Percentiles rank a stretch among this genome's conserved stretches.
Evolutionary conservation across 2,329 filamentous ascomycete genomes (phyloP).

Genomic region (Aspergillus sp.): DNA sequence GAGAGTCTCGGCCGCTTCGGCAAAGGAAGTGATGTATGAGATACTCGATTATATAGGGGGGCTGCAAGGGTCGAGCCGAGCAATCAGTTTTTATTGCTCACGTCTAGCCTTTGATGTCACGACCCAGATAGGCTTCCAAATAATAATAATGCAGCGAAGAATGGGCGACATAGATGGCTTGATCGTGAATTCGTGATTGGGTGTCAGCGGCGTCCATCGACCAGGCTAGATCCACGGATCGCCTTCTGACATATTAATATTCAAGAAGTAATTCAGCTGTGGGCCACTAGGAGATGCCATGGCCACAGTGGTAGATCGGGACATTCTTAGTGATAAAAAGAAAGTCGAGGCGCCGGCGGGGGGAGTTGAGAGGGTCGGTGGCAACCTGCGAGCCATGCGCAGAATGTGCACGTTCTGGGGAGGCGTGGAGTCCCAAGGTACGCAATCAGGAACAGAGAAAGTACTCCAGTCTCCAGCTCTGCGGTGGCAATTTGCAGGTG

Average conservation of each 20-base stretch:
- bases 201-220: neutral
- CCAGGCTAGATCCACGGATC: constrained; percentile 4
- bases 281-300: neutral
- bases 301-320: neutral
- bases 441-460: neutral
- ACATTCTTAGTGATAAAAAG: neutral
- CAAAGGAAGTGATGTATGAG: neutral
- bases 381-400: neutral
- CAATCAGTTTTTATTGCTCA: neutral
- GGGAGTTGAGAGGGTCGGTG: neutral
- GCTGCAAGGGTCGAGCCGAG: neutral
- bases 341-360: neutral
- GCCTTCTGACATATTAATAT: constrained; percentile 8
- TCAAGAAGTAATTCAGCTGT: neutral
- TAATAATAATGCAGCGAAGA: constrained; percentile 2
- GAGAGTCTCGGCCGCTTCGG: neutral
- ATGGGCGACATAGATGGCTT: constrained; percentile 15
- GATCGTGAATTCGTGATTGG: constrained; percentile 8
- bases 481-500: neutral
- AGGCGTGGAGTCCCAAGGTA: neutral
- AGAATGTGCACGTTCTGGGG: neutral
- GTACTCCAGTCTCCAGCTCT: neutral
- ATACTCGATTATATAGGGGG: neutral
- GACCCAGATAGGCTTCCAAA: neutral
- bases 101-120: neutral